Percentiles rank a stretch among this genome's conserved stretches.
These are phyloP conservation scores for Leishmania mexicana DNA, from an alignment of 208 protist genomes.

Conservation along the genomic window DNA sequence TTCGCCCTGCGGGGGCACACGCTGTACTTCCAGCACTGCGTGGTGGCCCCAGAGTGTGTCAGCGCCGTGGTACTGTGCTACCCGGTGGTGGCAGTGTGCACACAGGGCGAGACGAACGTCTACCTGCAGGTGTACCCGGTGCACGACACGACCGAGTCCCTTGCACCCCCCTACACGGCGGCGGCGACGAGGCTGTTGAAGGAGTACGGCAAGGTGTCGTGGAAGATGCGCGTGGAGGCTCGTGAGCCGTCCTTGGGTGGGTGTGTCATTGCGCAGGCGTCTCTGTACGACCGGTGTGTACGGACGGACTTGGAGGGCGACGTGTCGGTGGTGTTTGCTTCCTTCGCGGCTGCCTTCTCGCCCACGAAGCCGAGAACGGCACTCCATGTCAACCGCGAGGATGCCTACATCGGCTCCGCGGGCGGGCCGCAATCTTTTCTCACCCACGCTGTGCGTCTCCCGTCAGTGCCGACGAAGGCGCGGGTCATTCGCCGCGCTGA, in stretches of 20 bases:
- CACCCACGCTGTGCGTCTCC: conserved; percentile 37
- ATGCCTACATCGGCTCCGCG: conserved; percentile 29
- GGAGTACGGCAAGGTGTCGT: conserved; percentile 32
- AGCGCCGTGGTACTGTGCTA: conserved; percentile 26
- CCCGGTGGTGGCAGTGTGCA: conserved; percentile 29
- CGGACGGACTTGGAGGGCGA: conserved; percentile 50
- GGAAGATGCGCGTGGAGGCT: conserved; percentile 35
- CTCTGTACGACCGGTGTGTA: conserved; percentile 27
- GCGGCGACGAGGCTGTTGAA: conserved; percentile 25
- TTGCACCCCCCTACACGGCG: conserved; percentile 23
- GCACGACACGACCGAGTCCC: conserved; percentile 29
- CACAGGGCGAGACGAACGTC: conserved; percentile 25
- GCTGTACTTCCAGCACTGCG: conserved; percentile 36
- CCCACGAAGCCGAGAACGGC: not conserved
- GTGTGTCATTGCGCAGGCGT: conserved; percentile 25
- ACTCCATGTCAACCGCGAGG: conserved; percentile 22
- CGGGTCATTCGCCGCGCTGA: conserved; percentile 15
- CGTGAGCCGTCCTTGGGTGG: conserved; percentile 25
- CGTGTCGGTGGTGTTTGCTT: conserved; percentile 37
- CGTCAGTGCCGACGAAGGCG: conserved; percentile 28
- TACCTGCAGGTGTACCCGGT: conserved; percentile 37
- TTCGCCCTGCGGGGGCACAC: conserved; percentile 27
- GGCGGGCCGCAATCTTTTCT: conserved; percentile 46
- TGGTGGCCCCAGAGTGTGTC: conserved; percentile 13
- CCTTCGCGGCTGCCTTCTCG: conserved; percentile 3